Evolutionary conservation across 2,329 filamentous ascomycete species (phyloP), one percentile per base, ranked within the genome.

Genomic region (Exophiala viscosa): DNA sequence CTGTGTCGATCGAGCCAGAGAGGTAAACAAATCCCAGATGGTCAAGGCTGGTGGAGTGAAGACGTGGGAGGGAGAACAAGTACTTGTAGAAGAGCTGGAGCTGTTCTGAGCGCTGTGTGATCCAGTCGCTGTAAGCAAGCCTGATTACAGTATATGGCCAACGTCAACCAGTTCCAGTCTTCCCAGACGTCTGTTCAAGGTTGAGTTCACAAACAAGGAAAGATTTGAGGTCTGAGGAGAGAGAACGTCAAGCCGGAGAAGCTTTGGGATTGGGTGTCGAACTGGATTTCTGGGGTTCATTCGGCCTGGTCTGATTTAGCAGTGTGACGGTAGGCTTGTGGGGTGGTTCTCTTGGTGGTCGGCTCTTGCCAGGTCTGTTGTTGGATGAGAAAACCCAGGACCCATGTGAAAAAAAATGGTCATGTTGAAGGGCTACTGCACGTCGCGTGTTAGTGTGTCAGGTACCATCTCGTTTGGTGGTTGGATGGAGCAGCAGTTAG

Each of bases 321-420:
- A 46, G 18, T 50, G 47, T 44, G 41, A 45, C 48, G 40, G 48
- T 50, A n/a, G 42, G 23, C 40, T 50, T 35, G 43, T 34, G 42
- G 14, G 23, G 23, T 28, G 23, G 23, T 28, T 28, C 23, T 28
- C 23, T 28, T 28, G 23, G 42, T 32, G 20, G 17, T 32, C 18
- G 15, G 10, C 42, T 28, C 10, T n/a, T 20, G 23, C 42, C n/a
- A 10, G 28, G 42, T 20, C 18, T 41, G 39, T 18, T 41, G 11
- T 36, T 13, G 34, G 34, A 36, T 36, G 11, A 36, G 23, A 28
- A 36, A 15, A 15, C 5, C 34, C 11, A 36, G 15, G 39, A 15
- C 40, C 40, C 31, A 35, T 36, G 31, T 36, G 15, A 23, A 36
- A 28, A 28, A 28, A 28, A 28, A 5, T 28, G 23, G 23, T 28